phyloP scores from a whole-genome alignment of 208 protist genomes.

The Spironucleus salmonicida region DNA sequence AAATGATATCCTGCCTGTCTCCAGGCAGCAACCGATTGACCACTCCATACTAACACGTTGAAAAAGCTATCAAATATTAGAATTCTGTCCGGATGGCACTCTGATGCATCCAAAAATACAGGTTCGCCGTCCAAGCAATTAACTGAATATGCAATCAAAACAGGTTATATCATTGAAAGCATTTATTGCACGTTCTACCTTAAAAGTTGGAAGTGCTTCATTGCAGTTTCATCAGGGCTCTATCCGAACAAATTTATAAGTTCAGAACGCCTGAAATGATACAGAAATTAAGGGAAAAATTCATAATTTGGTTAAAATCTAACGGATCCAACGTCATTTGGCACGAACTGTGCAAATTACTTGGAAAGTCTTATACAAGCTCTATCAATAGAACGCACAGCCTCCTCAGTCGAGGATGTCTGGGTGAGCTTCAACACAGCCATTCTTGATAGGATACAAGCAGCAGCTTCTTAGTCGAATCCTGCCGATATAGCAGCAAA shows the following conservation, averaged over 20 bases:
- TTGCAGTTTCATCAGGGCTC: constrained; percentile 17
- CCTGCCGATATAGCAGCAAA: not conserved
- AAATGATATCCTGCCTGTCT: constrained; percentile 22
- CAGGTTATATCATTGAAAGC: constrained; percentile 23
- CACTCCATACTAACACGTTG: constrained; percentile 19
- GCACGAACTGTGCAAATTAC: not conserved
- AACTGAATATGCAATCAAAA: not conserved
- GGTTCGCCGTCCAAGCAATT: not conserved
- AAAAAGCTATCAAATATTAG: constrained; percentile 21
- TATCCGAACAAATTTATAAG: constrained; percentile 25
- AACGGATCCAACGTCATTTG: not conserved
- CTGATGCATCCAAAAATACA: constrained; percentile 12
- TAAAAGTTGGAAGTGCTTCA: constrained; percentile 23
- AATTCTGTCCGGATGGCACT: not conserved
- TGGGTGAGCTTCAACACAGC: not conserved
- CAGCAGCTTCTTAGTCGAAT: constrained; percentile 28
- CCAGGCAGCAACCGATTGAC: constrained; percentile 19
- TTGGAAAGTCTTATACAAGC: not conserved
- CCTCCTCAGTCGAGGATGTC: not conserved
- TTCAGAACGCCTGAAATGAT: constrained; percentile 27
- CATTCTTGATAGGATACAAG: not conserved
- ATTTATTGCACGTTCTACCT: not conserved
- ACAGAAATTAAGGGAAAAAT: constrained; percentile 27
- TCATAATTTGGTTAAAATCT: constrained; percentile 14
- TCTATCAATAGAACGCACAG: not conserved